A percentile compares a stretch with the other conserved stretches of the same genome.
phyloP scores from a whole-genome alignment of 345 rosid genomes.

The Xanthoceras sorbifolium region DNA sequence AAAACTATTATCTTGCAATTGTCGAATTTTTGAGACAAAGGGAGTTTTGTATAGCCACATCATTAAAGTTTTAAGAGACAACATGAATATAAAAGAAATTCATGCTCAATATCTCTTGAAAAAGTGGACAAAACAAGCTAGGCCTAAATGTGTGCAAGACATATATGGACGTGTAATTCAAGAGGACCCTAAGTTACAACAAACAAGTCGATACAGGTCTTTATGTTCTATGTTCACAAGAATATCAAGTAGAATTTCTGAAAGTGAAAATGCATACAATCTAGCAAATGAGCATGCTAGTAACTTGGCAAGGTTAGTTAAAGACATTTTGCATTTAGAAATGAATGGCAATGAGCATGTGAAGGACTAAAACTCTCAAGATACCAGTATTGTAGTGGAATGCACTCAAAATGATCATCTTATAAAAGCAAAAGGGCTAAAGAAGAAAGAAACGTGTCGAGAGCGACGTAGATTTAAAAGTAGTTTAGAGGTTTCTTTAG shows the following conservation, averaged over 20 bases:
- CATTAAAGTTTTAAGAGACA: too few relatives aligned
- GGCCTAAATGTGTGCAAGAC: neutral
- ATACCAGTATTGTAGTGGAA: neutral
- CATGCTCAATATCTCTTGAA: too few relatives aligned
- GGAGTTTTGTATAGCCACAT: too few relatives aligned
- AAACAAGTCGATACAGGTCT: neutral
- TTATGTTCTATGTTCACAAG: neutral
- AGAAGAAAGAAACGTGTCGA: neutral
- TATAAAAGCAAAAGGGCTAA: neutral
- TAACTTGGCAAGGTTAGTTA: neutral
- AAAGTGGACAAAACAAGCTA: neutral
- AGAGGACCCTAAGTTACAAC: neutral
- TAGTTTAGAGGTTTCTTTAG: neutral
- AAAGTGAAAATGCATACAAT: neutral
- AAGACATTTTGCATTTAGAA: neutral
- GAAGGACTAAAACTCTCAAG: neutral
- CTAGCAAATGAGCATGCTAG: neutral
- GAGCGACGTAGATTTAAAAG: neutral
- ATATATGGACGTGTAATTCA: neutral
- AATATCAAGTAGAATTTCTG: neutral
- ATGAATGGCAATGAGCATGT: neutral
- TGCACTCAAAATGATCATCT: neutral
- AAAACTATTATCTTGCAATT: neutral
- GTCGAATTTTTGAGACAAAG: too few relatives aligned
- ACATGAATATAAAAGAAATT: too few relatives aligned